Percentiles rank a stretch among this genome's conserved stretches.
phyloP scores from a whole-genome alignment of 2,329 filamentous ascomycete species.

The Orbilia brochopaga region DNA sequence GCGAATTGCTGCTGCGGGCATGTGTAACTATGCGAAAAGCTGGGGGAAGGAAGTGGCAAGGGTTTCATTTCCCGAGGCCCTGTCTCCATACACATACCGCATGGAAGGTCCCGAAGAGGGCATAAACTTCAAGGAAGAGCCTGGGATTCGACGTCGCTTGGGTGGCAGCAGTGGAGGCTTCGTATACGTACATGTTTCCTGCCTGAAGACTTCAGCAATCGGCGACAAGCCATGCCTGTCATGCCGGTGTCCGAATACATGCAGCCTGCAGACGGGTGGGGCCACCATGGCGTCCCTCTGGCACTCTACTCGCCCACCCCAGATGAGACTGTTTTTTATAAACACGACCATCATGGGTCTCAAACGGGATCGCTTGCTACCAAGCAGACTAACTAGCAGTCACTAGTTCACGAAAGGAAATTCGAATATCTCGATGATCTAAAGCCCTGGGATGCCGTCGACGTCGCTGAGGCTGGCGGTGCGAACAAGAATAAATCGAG shows the following conservation, averaged over 20 bases:
- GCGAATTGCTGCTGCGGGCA: constrained; percentile 25
- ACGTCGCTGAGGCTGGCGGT: background rate
- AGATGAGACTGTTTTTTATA: background rate
- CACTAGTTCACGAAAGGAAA: too few species aligned
- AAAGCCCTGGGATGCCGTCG: too few species aligned
- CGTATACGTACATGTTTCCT: constrained; percentile 12
- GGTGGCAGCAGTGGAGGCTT: constrained; percentile 1
- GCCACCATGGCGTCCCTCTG: constrained; percentile 14
- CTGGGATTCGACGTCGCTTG: constrained; percentile 18
- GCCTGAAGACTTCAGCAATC: constrained; percentile 37
- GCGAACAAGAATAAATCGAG: constrained; percentile 40
- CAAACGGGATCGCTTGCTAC: background rate
- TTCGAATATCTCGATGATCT: too few species aligned
- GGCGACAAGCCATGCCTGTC: constrained; percentile 37
- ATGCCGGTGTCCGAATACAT: constrained; percentile 12
- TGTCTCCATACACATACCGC: constrained; percentile 38
- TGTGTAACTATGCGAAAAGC: constrained; percentile 23
- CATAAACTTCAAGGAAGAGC: constrained; percentile 23
- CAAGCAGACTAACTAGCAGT: too few species aligned
- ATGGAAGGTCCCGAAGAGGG: constrained; percentile 47
- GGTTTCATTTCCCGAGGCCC: constrained; percentile 37
- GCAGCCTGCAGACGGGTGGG: constrained; percentile 18
- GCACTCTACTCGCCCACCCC: background rate
- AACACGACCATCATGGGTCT: background rate
- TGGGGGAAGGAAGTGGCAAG: constrained; percentile 31